Evolutionary conservation across 441 rosid species (phyloP).

Genomic region (Isatis lusitanica): DNA sequence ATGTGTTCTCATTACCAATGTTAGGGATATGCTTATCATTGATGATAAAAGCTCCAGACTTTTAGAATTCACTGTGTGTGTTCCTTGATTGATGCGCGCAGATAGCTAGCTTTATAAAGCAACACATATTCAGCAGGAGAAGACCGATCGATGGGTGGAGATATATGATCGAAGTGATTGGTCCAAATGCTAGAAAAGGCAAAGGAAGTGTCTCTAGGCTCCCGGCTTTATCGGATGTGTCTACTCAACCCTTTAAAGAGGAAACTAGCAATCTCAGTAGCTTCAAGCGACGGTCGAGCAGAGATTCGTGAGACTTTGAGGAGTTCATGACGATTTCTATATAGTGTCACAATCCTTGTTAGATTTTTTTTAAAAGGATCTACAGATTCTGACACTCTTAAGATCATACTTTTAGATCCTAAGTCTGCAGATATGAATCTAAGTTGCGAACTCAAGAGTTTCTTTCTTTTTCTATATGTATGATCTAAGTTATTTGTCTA

Average conservation of each 20-base stretch:
- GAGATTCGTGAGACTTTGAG: neutral
- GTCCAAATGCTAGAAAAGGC: slow-evolving; percentile 94
- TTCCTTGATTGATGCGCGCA: slow-evolving; percentile 38
- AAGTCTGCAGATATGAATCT: neutral
- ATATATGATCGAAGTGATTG: slow-evolving; percentile 91
- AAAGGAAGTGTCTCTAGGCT: slow-evolving; percentile 84
- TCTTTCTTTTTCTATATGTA: neutral
- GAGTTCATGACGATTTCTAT: neutral
- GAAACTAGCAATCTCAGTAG: slow-evolving; percentile 43
- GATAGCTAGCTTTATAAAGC: slow-evolving; percentile 93
- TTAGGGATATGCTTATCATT: neutral
- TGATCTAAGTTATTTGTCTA: neutral
- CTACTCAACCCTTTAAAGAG: slow-evolving; percentile 86
- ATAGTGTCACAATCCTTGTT: slow-evolving; percentile 2
- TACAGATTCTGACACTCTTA: neutral
- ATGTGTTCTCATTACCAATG: neutral
- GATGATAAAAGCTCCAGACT: slow-evolving; percentile 8
- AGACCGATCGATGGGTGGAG: slow-evolving; percentile 96
- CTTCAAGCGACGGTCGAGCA: slow-evolving; percentile 41
- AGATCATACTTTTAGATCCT: neutral
- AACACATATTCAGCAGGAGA: slow-evolving; percentile 89
- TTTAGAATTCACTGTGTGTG: neutral
- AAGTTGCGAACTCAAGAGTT: neutral
- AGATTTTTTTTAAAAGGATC: neutral
- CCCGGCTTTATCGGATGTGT: slow-evolving; percentile 70